Base-by-base conservation (phyloP, 176 grass and related monocot species). In the Hsuehochloa calcarea region DNA sequence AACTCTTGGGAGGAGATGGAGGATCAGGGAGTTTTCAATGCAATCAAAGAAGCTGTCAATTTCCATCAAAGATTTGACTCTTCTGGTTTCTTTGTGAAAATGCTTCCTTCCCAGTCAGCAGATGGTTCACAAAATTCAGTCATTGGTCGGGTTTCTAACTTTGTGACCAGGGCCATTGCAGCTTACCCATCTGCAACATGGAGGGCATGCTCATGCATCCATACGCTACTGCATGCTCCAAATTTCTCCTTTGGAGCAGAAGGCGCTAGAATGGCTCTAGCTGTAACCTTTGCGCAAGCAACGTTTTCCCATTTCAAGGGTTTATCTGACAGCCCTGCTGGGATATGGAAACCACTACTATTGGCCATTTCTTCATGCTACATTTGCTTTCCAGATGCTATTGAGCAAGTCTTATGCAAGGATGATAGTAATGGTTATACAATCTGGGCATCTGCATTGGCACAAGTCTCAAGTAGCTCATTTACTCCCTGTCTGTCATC, bases 1-100 rank as follows among this genome's bases (percentile, higher is more conserved):
- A 83, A 97, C 75, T 87, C 86, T 10, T 97, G 92, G 95, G 95
- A 94, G 70, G 95, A 97, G 86, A 91, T 89, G 81, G 95, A 94
- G 78, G 92, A 97, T 88, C 87, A 94, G 70, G 90, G 85, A 43
- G 74, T 97, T 77, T 97, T 97, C 69, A 82, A 89, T 10, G 78
- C 90, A 56, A 91, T 97, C 58, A 92, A 91, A 76, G 92, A 97
- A 91, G 81, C 80, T 62, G 65, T 92, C 46, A 89, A 87, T 92
- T 92, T 94, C 58, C 84, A 87, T 78, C 81, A 82, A 83, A 92
- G 87, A 82, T 91, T 92, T 68, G 88, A 92, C 44, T 85, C 64
- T 26, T 75, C 38, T 2, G 78, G 78, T 64, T 91, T 91, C 72
- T 94, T 94, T 15, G 29, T 87, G 61, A 87, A 87, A 75, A 85